These are phyloP conservation scores for Catharanthus roseus DNA, from an alignment of 257 asterid genomes.

Conservation along the genomic window DNA sequence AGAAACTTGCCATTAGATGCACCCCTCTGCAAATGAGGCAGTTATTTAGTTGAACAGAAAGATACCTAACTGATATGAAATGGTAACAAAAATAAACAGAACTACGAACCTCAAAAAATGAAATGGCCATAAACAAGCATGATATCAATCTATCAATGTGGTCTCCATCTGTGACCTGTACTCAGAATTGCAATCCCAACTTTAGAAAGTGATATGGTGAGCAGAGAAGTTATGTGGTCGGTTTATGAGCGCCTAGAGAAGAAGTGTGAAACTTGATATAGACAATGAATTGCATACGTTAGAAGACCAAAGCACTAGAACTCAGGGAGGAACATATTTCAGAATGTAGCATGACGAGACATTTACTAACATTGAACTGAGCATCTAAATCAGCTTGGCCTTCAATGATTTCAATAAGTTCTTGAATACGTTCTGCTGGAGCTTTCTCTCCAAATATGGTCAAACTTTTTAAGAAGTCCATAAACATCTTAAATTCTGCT, in stretches of 20 bases:
- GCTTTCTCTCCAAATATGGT: constrained; percentile 79
- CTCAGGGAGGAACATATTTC: background rate
- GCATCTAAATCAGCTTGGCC: constrained; percentile 96
- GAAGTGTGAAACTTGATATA: background rate
- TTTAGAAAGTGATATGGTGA: background rate
- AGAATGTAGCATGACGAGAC: constrained; percentile 7
- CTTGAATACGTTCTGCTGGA: constrained; percentile 67
- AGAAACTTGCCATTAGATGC: constrained; percentile 91
- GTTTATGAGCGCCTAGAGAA: background rate
- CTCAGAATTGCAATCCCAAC: constrained; percentile 2
- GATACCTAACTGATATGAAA: constrained; percentile 5
- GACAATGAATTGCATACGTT: background rate
- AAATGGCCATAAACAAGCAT: constrained; percentile 80
- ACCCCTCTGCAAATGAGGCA: constrained; percentile 65
- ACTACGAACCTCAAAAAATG: constrained; percentile 69
- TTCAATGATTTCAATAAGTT: constrained; percentile 80
- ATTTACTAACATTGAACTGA: constrained; percentile 60
- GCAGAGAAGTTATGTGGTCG: background rate
- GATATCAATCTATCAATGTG: constrained; percentile 79
- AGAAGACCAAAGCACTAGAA: background rate
- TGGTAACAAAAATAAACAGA: constrained; percentile 16
- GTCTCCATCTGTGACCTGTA: constrained; percentile 88
- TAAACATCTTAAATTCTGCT: constrained; percentile 87
- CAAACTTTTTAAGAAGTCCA: constrained; percentile 77
- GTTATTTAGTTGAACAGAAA: constrained; percentile 22